Evolutionary conservation across 768 basidiomycete genomes (phyloP), one percentile per base, ranked within the genome.

Genomic region (Dioszegia aurantiaca): DNA sequence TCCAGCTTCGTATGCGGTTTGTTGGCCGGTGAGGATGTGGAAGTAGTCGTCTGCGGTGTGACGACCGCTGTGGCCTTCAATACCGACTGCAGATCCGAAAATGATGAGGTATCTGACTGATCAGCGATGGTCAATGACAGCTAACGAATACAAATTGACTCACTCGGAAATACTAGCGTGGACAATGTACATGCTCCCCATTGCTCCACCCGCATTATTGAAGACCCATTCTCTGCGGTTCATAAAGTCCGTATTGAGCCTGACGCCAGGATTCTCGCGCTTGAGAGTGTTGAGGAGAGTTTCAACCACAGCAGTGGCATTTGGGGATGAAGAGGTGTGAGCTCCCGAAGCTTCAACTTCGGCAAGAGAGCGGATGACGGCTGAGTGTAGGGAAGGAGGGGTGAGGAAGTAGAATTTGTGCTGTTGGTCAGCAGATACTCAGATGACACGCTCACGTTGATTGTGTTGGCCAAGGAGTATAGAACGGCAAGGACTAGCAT

Each of bases 21-120:
- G 90, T 78, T 93, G 90, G 0, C 94, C 95, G 46, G 84, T 80
- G 30, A 99, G 80, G 70, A 99, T 97, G 72, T 95, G 85, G 81
- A 98, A 99, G 77, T 97, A 98, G 75, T 99, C 95, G 73, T 99
- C 95, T 1, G 93, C 92, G 1, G 90, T 89, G 75, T 97, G 94
- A 54, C 94, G 66, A 6, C 95, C 95, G 16, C 86, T 83, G 73
- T 98, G 95, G 1, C 95, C 95, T 79, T 99, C 95, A 1, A 94
- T 98, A 11, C 95, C 95, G 11, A 97, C 82, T 0, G 95, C 91
- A 0, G 93, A 94, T 3, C 95, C 93, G 64, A 95, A 95, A 65
- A 97, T 87, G 68, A 77, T 77, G 46, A 78, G 56, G 57, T 75
- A 75, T 41, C 72, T 74, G 42, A 8, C 26, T 1, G 14, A 42